Evolutionary conservation across 1,284 basidiomycete species (phyloP), one percentile per base, ranked within the genome.

Genomic region (Leccinum huronense): DNA sequence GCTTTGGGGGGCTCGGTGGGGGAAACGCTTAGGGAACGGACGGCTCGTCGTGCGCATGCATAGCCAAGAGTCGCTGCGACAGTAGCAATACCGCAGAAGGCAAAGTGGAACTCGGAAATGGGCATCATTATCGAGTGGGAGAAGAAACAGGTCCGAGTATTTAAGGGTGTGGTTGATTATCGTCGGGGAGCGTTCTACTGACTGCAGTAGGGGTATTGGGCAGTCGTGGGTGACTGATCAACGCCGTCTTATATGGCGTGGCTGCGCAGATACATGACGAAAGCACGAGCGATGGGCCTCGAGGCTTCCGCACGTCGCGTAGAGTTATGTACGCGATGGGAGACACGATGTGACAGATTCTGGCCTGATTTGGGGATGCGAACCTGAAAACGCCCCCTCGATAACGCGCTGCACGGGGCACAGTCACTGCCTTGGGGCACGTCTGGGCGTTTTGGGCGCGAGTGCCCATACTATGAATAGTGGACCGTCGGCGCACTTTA

Each of bases 31-130:
- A 74, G 55, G 45, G 71, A 64, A 11, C 70, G 64, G 58, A 71
- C 73, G 34, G 77, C 72, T 60, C 78, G 80, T 58, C 83, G 80
- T 30, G 80, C 75, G 66, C 78, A 84, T 3, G 83, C 81, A 66
- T 85, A 86, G 59, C 85, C 83, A 23, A 86, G 79, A 16, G 83
- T 84, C 14, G 84, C 85, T 63, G 84, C 84, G 67, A 85, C 79
- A 14, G 84, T 84, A 19, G 85, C 84, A 65, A 86, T 77, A 65
- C 84, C 81, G 60, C 80, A 83, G 61, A 83, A 80, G 30, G 84
- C 80, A 63, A 84, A 77, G 70, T 81, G 84, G 67, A 83, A 63
- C 34, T 75, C 73, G 7, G 73, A 72, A 3, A 77, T 69, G 60
- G 73, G 73, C n/a, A 77, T 34, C 70, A 75, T 74, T 33, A 66